Evolutionary conservation across 192 early-diverging fungal genomes (phyloP).

Genomic region (Chytriomyces hyalinus): DNA sequence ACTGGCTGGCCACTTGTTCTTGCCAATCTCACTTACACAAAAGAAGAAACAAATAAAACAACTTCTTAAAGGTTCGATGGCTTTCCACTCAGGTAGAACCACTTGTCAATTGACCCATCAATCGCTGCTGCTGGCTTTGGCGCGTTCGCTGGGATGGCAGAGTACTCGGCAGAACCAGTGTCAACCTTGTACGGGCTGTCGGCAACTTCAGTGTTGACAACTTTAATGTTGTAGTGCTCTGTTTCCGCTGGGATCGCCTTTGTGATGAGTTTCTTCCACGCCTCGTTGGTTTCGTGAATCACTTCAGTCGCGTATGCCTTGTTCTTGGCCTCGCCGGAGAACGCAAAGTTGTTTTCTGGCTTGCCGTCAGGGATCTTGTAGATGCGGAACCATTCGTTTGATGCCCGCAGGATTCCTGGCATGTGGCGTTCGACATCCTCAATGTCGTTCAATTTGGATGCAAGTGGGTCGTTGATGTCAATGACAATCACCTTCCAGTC

Average conservation of each 20-base stretch:
- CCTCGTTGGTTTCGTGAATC: constrained; percentile 90
- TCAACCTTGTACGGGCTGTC: constrained; percentile 75
- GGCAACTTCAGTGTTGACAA: constrained; percentile 66
- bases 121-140: constrained; percentile 68
- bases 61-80: constrained; percentile 48
- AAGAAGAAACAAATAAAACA: not conserved
- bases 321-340: constrained; percentile 79
- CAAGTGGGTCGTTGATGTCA: constrained; percentile 96
- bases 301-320: constrained; percentile 86
- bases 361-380: constrained; percentile 99
- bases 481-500: constrained; percentile 99
- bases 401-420: constrained; percentile 93
- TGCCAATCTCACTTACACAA: not conserved
- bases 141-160: constrained; percentile 58
- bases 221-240: constrained; percentile 75
- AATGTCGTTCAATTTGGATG: constrained; percentile 96
- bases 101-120: constrained; percentile 93
- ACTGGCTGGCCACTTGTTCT: too few relatives aligned
- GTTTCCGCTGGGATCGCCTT: constrained; percentile 65
- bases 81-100: constrained; percentile 93
- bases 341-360: constrained; percentile 99
- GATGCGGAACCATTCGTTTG: constrained; percentile 99
- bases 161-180: constrained; percentile 60
- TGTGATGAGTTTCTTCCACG: constrained; percentile 85
- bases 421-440: constrained; percentile 98